phyloP scores from a whole-genome alignment of 768 basidiomycete genomes.

The Goffeauzyma gilvescens region DNA sequence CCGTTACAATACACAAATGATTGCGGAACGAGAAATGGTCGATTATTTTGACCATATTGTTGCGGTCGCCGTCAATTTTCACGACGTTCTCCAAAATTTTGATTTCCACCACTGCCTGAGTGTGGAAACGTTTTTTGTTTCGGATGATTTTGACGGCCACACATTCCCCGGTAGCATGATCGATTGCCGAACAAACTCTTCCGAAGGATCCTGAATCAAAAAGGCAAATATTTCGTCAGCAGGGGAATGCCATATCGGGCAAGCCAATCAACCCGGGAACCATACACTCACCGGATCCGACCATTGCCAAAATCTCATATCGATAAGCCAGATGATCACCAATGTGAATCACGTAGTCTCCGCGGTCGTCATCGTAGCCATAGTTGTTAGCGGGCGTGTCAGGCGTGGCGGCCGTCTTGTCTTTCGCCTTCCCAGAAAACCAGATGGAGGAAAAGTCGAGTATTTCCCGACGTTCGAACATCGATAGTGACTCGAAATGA shows the following conservation, averaged over 20 bases:
- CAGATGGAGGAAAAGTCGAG: constrained; percentile 70
- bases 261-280: too few relatives aligned
- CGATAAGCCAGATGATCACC: constrained; percentile 89
- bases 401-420: constrained; percentile 61
- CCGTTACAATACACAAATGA: constrained; percentile 96
- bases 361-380: constrained; percentile 94
- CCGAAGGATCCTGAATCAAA: constrained; percentile 98
- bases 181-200: constrained; percentile 85
- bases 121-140: constrained; percentile 97
- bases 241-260: too few relatives aligned
- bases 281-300: too few relatives aligned
- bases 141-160: constrained; percentile 98
- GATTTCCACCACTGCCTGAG: constrained; percentile 96
- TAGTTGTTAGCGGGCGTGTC: constrained; percentile 66
- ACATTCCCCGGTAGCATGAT: constrained; percentile 85
- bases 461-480: constrained; percentile 79
- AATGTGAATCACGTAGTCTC: constrained; percentile 78
- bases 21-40: constrained; percentile 96
- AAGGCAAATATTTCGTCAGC: too few relatives aligned
- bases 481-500: constrained; percentile 49
- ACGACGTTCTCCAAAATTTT: constrained; percentile 90
- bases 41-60: constrained; percentile 93
- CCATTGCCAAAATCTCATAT: constrained; percentile 86
- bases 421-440: constrained; percentile 51
- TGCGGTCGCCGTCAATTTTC: constrained; percentile 39